Conservation (phyloP, 2,329 filamentous ascomycete species). For the Podosphaera fusca region DNA sequence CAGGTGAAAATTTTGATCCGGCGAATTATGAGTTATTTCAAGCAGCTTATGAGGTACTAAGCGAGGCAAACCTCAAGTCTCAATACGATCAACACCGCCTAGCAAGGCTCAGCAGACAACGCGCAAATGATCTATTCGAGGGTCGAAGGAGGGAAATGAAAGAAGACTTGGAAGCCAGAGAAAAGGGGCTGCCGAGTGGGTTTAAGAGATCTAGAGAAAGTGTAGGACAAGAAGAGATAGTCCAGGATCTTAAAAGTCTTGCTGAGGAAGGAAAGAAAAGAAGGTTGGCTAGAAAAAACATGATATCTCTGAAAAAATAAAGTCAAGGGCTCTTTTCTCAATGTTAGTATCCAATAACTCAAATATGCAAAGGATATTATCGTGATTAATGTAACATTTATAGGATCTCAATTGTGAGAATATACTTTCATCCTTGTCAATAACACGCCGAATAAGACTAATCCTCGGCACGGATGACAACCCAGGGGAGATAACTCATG, state of each 20-base stretch:
- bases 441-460: too few species aligned
- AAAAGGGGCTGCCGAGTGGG: conserved; percentile 30
- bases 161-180: conserved; percentile 64
- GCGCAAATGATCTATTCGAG: conserved; percentile 51
- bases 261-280: conserved; percentile 28
- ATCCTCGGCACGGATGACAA: too few species aligned
- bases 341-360: too few species aligned
- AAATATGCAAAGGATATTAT: too few species aligned
- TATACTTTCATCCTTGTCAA: too few species aligned
- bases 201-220: conserved; percentile 34
- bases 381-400: too few species aligned
- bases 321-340: too few species aligned
- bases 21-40: conserved; percentile 70
- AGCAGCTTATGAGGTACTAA: conserved; percentile 66
- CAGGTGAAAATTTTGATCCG: conserved; percentile 48
- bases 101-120: conserved; percentile 44
- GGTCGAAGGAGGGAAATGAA: conserved; percentile 52
- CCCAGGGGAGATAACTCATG: too few species aligned
- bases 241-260: conserved; percentile 27
- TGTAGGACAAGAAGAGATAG: conserved; percentile 20
- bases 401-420: too few species aligned
- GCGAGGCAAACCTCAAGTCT: conserved; percentile 43
- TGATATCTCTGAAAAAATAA: too few species aligned
- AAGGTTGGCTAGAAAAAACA: conserved; percentile 23
- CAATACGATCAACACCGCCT: conserved; percentile 59